Evolutionary conservation across 2,329 filamentous ascomycete genomes (phyloP), one percentile per base, ranked within the genome.

Genomic region (Dactylellina cionopaga): DNA sequence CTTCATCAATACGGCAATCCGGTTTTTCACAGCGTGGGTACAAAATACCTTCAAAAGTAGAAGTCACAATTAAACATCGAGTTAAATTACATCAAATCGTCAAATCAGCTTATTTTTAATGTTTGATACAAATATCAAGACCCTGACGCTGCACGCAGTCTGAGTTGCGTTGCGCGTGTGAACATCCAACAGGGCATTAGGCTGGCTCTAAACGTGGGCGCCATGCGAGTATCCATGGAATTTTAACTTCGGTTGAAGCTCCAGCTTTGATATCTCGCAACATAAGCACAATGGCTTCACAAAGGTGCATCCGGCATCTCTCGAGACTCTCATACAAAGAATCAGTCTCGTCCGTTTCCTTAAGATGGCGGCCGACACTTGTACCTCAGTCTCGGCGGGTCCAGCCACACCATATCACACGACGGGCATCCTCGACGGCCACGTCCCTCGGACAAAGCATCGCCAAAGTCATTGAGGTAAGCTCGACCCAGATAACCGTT

Each of bases 391-490:
- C 59, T 59, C 59, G 68, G 44, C 68, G 59, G 22, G 68, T 65
- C 24, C 59, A 60, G 27, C 59, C 59, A 25, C 44, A 47, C 11
- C 44, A 72, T 35, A 25, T 72, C 11, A 65, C 59, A 46, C 68
- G 68, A 43, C 68, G 54, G 15, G 5, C 35, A 15, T 46, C 58
- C 44, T 64, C 47, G 11, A 43, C 58, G 5, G 37, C 39, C 11
- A 17, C 39, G 7, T 65, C 59, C 11, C 59, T 72, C 54, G 59
- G 47, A 41, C 59, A 60, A 22, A 65, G 59, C 46, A 65, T 72
- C 49, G 68, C 68, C 29, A 72, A 46, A 60, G 68, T 54, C 46
- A 72, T 72, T 72, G 68, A 72, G 54, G 68, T 72, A 52, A 31
- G 33, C 27, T 25, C 31, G 37, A n/a, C 5, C 39, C 17, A 54